Percentiles rank a stretch among this genome's conserved stretches.
Evolutionary conservation across 495 filamentous ascomycete species (phyloP).

Genomic region (Penicillium lagena): DNA sequence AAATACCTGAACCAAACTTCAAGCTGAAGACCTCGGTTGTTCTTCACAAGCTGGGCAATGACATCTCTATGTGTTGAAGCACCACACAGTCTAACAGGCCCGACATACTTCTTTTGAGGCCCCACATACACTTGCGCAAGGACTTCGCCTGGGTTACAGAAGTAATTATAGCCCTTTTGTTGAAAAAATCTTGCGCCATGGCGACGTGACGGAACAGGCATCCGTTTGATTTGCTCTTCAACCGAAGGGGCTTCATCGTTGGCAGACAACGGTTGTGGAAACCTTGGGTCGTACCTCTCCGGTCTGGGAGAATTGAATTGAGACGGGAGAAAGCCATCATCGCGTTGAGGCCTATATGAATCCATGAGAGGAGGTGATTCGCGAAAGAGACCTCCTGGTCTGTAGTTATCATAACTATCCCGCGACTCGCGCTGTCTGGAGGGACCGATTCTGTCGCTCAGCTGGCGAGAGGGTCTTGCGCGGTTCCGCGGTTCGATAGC

Average conservation of each 20-base stretch:
- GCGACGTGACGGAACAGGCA: constrained; percentile 3
- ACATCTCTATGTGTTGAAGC: constrained; percentile 12
- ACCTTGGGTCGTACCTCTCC: no score
- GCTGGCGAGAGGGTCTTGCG: no score
- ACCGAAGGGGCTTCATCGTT: not conserved
- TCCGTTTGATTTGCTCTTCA: constrained; percentile 4
- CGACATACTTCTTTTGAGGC: constrained; percentile 23
- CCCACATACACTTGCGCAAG: constrained; percentile 30
- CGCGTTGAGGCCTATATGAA: no score
- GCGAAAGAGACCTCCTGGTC: no score
- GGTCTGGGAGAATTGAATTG: no score
- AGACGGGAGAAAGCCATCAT: no score
- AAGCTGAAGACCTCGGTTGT: constrained; percentile 5
- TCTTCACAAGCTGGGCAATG: constrained; percentile 9
- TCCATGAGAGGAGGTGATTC: no score
- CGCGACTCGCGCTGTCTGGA: no score
- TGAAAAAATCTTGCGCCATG: not conserved
- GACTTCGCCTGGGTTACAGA: constrained; percentile 16
- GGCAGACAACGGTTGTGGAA: no score
- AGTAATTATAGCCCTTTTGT: constrained; percentile 6
- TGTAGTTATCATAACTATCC: no score
- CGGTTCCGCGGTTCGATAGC: no score
- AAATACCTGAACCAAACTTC: constrained; percentile 36
- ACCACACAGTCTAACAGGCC: constrained; percentile 34
- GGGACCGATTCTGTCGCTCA: no score